phyloP scores from a whole-genome alignment of 2,329 filamentous ascomycete genomes.

The Sclerotinia minor region DNA sequence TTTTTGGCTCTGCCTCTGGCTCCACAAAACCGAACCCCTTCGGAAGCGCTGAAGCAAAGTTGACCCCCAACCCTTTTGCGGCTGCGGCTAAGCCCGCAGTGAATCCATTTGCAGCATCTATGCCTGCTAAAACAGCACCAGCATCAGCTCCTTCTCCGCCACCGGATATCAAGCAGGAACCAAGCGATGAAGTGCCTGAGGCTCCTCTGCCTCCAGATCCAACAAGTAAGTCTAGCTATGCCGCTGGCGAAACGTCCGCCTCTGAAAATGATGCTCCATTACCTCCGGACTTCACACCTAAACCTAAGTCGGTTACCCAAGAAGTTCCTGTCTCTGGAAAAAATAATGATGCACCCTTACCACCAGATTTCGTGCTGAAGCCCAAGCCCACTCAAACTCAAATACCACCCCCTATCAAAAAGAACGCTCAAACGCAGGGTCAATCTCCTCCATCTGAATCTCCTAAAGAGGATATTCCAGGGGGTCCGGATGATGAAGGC shows the following conservation, averaged over 20 bases:
- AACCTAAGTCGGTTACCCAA: conserved; percentile 26
- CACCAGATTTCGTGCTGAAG: conserved; percentile 43
- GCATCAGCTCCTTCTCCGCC: conserved; percentile 30
- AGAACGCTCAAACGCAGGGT: conserved; percentile 21
- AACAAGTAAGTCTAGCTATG: conserved; percentile 42
- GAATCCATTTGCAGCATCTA: conserved; percentile 31
- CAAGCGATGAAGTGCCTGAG: conserved; percentile 36
- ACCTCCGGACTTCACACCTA: conserved; percentile 44
- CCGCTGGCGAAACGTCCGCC: conserved; percentile 45
- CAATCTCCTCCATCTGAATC: conserved; percentile 34
- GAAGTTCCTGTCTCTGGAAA: conserved; percentile 29
- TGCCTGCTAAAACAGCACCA: conserved; percentile 22
- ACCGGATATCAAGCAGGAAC: conserved; percentile 36
- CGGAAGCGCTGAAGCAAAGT: conserved; percentile 23
- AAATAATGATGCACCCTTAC: conserved; percentile 45
- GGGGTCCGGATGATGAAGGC: conserved; percentile 41
- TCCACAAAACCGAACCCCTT: conserved; percentile 30
- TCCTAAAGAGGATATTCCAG: conserved; percentile 37
- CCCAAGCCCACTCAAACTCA: conserved; percentile 27
- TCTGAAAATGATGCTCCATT: conserved; percentile 46
- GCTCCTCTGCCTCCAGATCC: conserved; percentile 50
- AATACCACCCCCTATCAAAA: conserved; percentile 18
- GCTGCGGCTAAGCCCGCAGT: conserved; percentile 17
- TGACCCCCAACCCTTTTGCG: conserved; percentile 14
- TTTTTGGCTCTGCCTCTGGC: conserved; percentile 32